Percentiles rank a stretch among this genome's conserved stretches.
Evolutionary conservation across 2,329 filamentous ascomycete species (phyloP).

Genomic region (Fusarium humuli): DNA sequence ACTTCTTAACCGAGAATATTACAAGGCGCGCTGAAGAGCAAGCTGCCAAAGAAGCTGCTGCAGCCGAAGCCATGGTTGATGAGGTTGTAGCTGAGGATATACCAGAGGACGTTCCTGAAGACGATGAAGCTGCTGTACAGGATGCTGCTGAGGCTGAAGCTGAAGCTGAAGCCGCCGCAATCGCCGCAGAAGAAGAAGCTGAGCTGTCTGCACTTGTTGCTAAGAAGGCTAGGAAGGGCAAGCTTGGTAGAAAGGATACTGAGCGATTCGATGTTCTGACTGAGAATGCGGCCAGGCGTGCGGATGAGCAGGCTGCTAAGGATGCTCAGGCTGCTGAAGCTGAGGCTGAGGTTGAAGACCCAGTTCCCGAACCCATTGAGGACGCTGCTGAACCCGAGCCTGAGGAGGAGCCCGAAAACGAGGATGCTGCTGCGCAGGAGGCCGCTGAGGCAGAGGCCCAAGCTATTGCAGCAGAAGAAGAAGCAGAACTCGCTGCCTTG

Average conservation of each 20-base stretch:
- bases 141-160: slow-evolving; percentile 35
- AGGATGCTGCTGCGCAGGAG: slow-evolving; percentile 38
- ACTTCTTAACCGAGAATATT: slow-evolving; percentile 52
- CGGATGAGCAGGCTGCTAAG: slow-evolving; percentile 28
- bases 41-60: slow-evolving; percentile 51
- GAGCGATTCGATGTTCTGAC: slow-evolving; percentile 35
- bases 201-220: slow-evolving; percentile 30
- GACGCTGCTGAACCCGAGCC: slow-evolving; percentile 39
- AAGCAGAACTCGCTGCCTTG: slow-evolving; percentile 52
- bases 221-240: slow-evolving; percentile 40
- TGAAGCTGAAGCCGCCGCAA: slow-evolving; percentile 18
- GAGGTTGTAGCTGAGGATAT: slow-evolving; percentile 9
- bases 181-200: slow-evolving; percentile 35
- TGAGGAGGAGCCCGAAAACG: slow-evolving; percentile 21
- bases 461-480: slow-evolving; percentile 39
- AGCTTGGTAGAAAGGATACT: slow-evolving; percentile 42
- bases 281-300: slow-evolving; percentile 31
- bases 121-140: slow-evolving; percentile 37
- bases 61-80: slow-evolving; percentile 36
- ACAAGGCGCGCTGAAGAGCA: slow-evolving; percentile 51
- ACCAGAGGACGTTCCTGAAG: slow-evolving; percentile 41
- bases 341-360: slow-evolving; percentile 17
- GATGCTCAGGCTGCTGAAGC: slow-evolving; percentile 20
- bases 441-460: slow-evolving; percentile 48
- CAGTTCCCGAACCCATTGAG: slow-evolving; percentile 35